Percentiles rank a stretch among this genome's conserved stretches.
These are phyloP conservation scores for Aspergillus persii DNA, from an alignment of 2,329 filamentous ascomycete species.

Conservation along the genomic window DNA sequence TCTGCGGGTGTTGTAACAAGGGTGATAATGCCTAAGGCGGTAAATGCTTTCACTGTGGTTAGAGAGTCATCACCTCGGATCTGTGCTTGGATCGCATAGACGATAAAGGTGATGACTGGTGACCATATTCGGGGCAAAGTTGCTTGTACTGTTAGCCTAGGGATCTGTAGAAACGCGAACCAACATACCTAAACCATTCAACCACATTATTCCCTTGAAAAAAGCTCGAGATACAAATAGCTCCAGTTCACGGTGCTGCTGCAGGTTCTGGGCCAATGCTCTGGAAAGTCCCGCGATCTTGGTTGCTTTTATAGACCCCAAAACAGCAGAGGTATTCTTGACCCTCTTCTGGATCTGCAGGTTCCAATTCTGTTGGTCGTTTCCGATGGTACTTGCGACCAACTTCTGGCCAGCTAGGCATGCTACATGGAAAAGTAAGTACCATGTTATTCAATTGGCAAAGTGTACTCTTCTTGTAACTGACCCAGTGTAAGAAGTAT, in stretches of 20 bases:
- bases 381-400: neutral
- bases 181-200: neutral
- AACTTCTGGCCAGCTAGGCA: neutral
- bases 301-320: neutral
- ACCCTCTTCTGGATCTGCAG: neutral
- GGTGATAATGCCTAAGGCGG: neutral
- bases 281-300: neutral
- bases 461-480: neutral
- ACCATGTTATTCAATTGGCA: neutral
- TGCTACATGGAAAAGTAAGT: neutral
- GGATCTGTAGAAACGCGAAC: neutral
- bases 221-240: neutral
- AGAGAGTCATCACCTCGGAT: neutral
- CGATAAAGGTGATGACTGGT: constrained; percentile 1
- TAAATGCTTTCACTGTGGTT: neutral
- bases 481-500: neutral
- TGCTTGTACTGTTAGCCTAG: neutral
- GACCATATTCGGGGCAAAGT: constrained; percentile 2
- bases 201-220: neutral
- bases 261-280: neutral
- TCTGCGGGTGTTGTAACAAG: constrained; percentile 2
- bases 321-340: neutral
- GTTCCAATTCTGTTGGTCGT: neutral
- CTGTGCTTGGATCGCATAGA: neutral
- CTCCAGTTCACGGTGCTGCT: neutral